These are phyloP conservation scores for Periglandula ipomoeae DNA, from an alignment of 2,329 filamentous ascomycete genomes.

Conservation along the genomic window DNA sequence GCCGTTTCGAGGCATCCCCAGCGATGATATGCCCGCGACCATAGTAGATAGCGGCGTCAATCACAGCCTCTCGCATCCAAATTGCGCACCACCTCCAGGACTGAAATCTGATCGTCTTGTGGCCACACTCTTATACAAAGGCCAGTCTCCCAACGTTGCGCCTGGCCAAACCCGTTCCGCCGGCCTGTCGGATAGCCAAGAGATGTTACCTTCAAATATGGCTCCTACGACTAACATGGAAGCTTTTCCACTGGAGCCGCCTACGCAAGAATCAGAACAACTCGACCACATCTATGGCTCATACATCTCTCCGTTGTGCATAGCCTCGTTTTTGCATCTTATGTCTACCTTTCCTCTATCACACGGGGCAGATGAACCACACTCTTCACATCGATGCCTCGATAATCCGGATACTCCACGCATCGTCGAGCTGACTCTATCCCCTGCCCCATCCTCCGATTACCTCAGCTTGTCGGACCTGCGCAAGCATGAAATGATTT, in stretches of 20 bases:
- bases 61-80: constrained; percentile 54
- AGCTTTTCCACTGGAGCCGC: constrained; percentile 51
- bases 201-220: constrained; percentile 40
- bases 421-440: constrained; percentile 58
- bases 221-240: constrained; percentile 49
- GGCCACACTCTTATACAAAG: constrained; percentile 57
- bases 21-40: constrained; percentile 46
- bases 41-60: constrained; percentile 54
- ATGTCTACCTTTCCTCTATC: constrained; percentile 54
- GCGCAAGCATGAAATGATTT: constrained; percentile 71
- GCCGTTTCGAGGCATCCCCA: constrained; percentile 52
- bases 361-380: constrained; percentile 39
- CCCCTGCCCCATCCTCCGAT: constrained; percentile 48
- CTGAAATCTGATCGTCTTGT: constrained; percentile 42
- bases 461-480: constrained; percentile 61
- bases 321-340: constrained; percentile 56
- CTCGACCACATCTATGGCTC: constrained; percentile 58
- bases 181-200: constrained; percentile 21
- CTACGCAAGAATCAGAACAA: constrained; percentile 43
- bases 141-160: constrained; percentile 11
- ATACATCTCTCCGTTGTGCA: constrained; percentile 55
- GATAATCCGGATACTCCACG: constrained; percentile 50
- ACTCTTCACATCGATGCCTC: constrained; percentile 56
- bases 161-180: constrained; percentile 19
- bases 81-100: constrained; percentile 47